Percentiles rank a stretch among this genome's conserved stretches.
Evolutionary conservation across 768 basidiomycete species (phyloP).

Genomic region (Trametes elegans): DNA sequence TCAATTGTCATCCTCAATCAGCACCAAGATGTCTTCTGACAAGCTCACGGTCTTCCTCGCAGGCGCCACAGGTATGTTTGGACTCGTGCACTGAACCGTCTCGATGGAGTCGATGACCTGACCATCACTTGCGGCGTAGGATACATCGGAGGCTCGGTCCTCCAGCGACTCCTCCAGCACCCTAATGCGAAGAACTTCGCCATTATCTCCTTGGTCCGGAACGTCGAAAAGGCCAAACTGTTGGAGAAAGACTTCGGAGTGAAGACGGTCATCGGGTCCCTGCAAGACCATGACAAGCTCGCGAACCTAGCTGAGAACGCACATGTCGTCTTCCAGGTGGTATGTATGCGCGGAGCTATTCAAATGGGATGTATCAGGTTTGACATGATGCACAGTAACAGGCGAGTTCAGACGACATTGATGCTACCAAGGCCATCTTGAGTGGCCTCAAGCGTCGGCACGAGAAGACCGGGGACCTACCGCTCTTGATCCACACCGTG

Average conservation of each 20-base stretch:
- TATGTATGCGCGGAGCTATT: neutral
- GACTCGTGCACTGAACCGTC: too few species aligned
- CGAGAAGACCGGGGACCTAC: slow-evolving; percentile 36
- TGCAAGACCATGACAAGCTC: slow-evolving; percentile 36
- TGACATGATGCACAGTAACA: slow-evolving; percentile 17
- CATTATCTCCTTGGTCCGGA: slow-evolving; percentile 45
- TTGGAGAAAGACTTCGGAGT: slow-evolving; percentile 16
- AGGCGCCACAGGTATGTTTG: slow-evolving; percentile 41
- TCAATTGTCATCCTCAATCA: neutral
- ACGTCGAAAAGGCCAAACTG: slow-evolving; percentile 33
- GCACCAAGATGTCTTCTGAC: slow-evolving; percentile 16
- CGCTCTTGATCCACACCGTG: slow-evolving; percentile 46
- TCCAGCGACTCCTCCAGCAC: slow-evolving; percentile 45
- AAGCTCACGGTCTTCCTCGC: slow-evolving; percentile 41
- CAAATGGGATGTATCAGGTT: neutral
- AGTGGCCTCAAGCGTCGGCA: slow-evolving; percentile 48
- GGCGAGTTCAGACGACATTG: slow-evolving; percentile 48
- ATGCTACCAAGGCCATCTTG: slow-evolving; percentile 45
- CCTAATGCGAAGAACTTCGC: slow-evolving; percentile 39
- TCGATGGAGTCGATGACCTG: neutral
- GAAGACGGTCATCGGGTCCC: slow-evolving; percentile 18
- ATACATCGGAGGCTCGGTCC: slow-evolving; percentile 45
- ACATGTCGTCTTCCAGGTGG: slow-evolving; percentile 32
- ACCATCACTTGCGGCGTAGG: neutral
- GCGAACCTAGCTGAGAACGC: slow-evolving; percentile 38